These are phyloP conservation scores for Monilinia polystroma DNA, from an alignment of 2,329 filamentous ascomycete genomes.

Conservation along the genomic window DNA sequence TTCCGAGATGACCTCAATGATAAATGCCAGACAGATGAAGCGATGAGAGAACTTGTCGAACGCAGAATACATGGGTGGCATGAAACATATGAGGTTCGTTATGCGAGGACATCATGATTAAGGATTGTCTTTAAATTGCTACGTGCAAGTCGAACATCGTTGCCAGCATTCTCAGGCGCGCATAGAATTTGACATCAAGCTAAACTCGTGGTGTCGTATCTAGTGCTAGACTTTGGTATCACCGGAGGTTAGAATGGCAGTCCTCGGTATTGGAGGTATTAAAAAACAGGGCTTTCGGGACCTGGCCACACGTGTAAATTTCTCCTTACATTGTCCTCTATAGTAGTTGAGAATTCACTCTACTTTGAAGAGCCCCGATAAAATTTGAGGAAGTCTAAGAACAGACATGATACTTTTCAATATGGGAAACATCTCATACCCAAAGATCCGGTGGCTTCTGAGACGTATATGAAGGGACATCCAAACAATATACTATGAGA, in stretches of 20 bases:
- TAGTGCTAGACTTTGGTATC: background rate
- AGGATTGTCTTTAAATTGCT: background rate
- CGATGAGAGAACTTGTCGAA: constrained; percentile 17
- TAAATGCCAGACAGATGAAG: constrained; percentile 11
- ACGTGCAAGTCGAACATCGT: background rate
- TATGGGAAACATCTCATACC: background rate
- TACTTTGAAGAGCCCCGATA: background rate
- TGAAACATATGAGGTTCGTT: constrained; percentile 15
- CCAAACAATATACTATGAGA: background rate
- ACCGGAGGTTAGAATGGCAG: background rate
- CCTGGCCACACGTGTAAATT: background rate
- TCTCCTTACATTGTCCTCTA: background rate
- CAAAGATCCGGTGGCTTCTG: background rate
- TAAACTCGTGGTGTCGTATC: background rate
- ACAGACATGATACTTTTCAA: too few species aligned
- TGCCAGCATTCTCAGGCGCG: background rate
- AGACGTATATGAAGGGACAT: background rate
- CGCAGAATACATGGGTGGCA: constrained; percentile 14
- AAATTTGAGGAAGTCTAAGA: too few species aligned
- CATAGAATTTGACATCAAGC: too few species aligned
- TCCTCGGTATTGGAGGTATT: background rate
- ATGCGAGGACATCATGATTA: constrained; percentile 8
- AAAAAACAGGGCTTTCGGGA: too few species aligned
- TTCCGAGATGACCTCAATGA: constrained; percentile 3
- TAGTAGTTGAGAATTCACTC: background rate